Conservation (phyloP, 176 grass and related monocot genomes). For the Echinochloa phyllopogon region DNA sequence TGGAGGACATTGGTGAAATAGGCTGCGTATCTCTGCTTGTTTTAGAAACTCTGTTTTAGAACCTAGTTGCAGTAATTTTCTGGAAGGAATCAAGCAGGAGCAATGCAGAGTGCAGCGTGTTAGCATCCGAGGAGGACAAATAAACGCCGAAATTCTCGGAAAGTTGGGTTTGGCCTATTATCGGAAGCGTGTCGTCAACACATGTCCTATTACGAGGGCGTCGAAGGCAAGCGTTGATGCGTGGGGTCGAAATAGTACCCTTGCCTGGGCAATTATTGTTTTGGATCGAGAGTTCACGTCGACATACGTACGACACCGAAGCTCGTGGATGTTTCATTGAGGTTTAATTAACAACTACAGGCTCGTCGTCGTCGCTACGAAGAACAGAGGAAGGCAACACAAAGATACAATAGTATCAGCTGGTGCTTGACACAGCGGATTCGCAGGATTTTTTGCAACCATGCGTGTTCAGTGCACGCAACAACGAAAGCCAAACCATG, state of each 20-base stretch:
- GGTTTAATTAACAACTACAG: background rate
- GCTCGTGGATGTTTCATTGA: background rate
- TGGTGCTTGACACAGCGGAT: background rate
- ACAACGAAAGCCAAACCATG: background rate
- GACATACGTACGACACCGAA: background rate
- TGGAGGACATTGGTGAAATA: too few relatives aligned
- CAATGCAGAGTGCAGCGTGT: too few relatives aligned
- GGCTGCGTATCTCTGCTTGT: too few relatives aligned
- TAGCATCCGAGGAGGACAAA: too few relatives aligned
- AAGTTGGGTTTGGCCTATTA: background rate
- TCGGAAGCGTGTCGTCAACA: background rate
- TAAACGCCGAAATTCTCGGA: background rate
- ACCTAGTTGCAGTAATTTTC: too few relatives aligned
- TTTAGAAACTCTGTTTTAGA: too few relatives aligned
- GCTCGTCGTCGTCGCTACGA: background rate
- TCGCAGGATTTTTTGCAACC: background rate
- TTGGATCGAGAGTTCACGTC: background rate
- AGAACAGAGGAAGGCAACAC: slow-evolving; percentile 21
- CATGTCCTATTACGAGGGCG: background rate
- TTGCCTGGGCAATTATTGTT: background rate
- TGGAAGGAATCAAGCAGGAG: too few relatives aligned
- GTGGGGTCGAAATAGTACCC: background rate
- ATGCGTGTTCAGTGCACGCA: slow-evolving; percentile 35
- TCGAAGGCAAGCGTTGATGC: slow-evolving; percentile 34
- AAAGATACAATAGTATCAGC: background rate